Conservation (phyloP, 768 basidiomycete genomes). For the Ramaria sp. region DNA sequence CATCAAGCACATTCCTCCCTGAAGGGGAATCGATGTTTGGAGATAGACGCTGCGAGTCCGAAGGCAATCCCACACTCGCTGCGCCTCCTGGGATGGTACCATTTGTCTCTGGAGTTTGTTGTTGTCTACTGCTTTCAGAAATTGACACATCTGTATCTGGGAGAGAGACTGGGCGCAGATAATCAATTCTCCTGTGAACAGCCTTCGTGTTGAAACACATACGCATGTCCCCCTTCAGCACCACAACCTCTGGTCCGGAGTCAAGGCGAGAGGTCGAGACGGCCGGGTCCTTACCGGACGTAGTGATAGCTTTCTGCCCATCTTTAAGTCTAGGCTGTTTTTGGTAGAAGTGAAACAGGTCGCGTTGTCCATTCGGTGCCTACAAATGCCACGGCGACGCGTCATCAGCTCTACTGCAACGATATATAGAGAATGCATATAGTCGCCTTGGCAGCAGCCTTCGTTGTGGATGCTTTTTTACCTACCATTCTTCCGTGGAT, state of each 20-base stretch:
- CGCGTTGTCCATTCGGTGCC: neutral
- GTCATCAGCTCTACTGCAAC: neutral
- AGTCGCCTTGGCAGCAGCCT: neutral
- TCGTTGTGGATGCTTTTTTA: neutral
- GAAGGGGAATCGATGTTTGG: too few relatives aligned
- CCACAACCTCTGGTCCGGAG: neutral
- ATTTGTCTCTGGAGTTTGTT: too few relatives aligned
- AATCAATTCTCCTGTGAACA: too few relatives aligned
- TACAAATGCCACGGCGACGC: neutral
- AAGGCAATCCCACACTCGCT: too few relatives aligned
- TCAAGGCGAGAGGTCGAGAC: neutral
- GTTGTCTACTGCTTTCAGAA: too few relatives aligned
- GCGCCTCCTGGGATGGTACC: too few relatives aligned
- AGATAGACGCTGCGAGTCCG: too few relatives aligned
- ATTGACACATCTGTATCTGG: too few relatives aligned
- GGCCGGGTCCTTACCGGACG: neutral
- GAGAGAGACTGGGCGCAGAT: too few relatives aligned
- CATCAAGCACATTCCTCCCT: too few relatives aligned
- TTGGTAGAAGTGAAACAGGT: constrained; percentile 2
- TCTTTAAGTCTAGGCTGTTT: neutral
- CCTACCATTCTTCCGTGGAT: neutral
- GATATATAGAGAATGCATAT: neutral
- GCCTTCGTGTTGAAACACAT: neutral
- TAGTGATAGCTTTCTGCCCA: neutral
- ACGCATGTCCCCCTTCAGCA: neutral